Evolutionary conservation across 345 rosid species (phyloP).

Genomic region (Pugionium dolabratum): DNA sequence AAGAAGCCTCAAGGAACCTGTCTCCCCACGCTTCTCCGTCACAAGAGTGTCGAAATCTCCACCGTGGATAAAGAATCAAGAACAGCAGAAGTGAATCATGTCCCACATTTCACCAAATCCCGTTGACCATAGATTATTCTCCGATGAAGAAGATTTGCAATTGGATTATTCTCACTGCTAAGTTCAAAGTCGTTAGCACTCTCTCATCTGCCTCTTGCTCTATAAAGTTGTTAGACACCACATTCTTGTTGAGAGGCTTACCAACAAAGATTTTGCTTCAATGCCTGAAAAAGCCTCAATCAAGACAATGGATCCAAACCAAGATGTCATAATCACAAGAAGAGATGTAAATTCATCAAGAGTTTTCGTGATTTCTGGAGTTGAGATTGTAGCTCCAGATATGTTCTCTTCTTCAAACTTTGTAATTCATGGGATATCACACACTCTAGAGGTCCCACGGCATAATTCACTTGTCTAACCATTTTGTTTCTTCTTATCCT

Average conservation of each 20-base stretch:
- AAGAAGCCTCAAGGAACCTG: slow-evolving; percentile 51
- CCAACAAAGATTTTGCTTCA: slow-evolving; percentile 45
- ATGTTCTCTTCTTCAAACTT: slow-evolving; percentile 50
- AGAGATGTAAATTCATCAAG: slow-evolving; percentile 28
- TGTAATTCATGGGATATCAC: slow-evolving; percentile 64
- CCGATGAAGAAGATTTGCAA: too few species aligned
- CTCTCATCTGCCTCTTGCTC: slow-evolving; percentile 56
- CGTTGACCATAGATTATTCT: too few species aligned
- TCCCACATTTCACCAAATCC: slow-evolving; percentile 62
- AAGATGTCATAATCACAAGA: slow-evolving; percentile 45
- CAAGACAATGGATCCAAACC: slow-evolving; percentile 52
- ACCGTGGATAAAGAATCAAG: slow-evolving; percentile 41
- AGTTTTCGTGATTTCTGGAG: slow-evolving; percentile 51
- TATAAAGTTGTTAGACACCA: slow-evolving; percentile 62
- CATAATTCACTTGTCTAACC: not conserved
- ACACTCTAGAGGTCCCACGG: slow-evolving; percentile 40
- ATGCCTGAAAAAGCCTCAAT: slow-evolving; percentile 49
- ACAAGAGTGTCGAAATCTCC: slow-evolving; percentile 56
- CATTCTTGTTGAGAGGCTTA: slow-evolving; percentile 50
- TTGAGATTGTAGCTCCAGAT: slow-evolving; percentile 55
- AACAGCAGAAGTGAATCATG: slow-evolving; percentile 56
- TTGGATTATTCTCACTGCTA: too few species aligned
- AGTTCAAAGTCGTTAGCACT: too few species aligned
- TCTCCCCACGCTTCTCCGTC: slow-evolving; percentile 56
- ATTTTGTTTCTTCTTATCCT: not conserved